Conservation (phyloP, 345 rosid genomes). For the Viola odorata region DNA sequence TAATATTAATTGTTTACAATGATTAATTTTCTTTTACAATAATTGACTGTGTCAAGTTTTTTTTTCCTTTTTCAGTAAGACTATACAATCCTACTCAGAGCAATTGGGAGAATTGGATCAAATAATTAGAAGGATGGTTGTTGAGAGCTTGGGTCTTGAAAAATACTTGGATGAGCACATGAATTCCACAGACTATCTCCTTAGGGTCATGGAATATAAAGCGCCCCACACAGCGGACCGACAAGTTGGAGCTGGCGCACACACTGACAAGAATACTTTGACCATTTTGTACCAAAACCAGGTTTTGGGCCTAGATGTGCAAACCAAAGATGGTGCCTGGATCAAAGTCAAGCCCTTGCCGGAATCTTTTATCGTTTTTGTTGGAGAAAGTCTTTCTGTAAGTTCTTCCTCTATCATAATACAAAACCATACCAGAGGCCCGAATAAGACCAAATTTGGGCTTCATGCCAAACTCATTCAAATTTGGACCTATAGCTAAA, state of each 20-base stretch:
- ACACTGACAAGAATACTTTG: conserved; percentile 33
- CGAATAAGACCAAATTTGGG: too few species aligned
- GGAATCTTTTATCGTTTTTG: conserved; percentile 10
- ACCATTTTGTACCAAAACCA: conserved; percentile 40
- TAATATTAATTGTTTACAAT: too few species aligned
- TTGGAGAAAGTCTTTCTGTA: conserved; percentile 14
- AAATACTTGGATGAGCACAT: conserved; percentile 27
- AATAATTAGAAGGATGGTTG: conserved; percentile 26
- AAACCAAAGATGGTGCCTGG: conserved; percentile 26
- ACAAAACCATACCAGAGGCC: neutral
- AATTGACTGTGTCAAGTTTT: too few species aligned
- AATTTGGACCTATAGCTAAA: too few species aligned
- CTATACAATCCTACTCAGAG: conserved; percentile 17
- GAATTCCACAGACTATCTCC: conserved; percentile 21
- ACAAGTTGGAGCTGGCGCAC: conserved; percentile 23
- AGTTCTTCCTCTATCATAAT: neutral
- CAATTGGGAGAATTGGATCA: conserved; percentile 24
- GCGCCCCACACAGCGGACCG: conserved; percentile 14
- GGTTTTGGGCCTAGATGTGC: conserved; percentile 35
- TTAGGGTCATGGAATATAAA: conserved; percentile 32
- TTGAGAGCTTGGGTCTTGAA: conserved; percentile 31
- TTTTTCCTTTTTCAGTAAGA: conserved; percentile 12
- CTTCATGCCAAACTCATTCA: too few species aligned
- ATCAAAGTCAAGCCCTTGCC: conserved; percentile 12
- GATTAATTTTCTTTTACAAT: too few species aligned